Base-by-base conservation (phyloP, 352 stramenopile species). In the Globisporangium emineosum region DNA sequence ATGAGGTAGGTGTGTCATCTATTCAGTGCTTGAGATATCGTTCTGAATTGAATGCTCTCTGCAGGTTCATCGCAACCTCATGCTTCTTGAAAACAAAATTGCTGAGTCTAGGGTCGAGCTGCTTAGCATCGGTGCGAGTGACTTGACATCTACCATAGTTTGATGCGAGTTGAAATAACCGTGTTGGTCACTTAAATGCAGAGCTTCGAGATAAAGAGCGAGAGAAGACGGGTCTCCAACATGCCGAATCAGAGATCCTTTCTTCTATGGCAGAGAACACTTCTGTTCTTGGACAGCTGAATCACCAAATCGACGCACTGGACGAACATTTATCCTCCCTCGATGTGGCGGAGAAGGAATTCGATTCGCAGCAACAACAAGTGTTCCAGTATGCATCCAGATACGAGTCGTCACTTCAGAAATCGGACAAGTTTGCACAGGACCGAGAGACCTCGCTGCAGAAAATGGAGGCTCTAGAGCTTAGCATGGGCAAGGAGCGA, bases 301-400 rank as follows among this genome's bases (percentile, higher is more conserved):
- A 45, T 45, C 37, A 8, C 15, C 37, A 45, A 5, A 45, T 45
- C 15, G 37, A 45, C 5, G 1, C 37, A 2, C 37, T 45, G 37
- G 15, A 45, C 15, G 37, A 45, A 21, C 37, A 45, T 21, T 17
- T 45, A 45, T 45, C 37, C 5, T 45, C 37, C 6, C 6, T 19
- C 19, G 37, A 45, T 17, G 37, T 6, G 15, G 37, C 9, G 15
- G 37, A 45, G 15, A 21, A 45, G 17, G 37, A 45, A 21, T 45
- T 45, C 37, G 37, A 45, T 45, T 45, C 17, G 37, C 27, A 42
- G 19, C 27, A 63, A 21, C 57, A 56, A 21, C 17, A 40, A 19
- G 29, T 63, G 42, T 55, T 63, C 27, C 42, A 55, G 30, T 25
- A 51, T 6, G 27, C 30, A 27, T 63, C 57, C 10, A 37, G 40